Percentiles rank a stretch among this genome's conserved stretches.
Conservation (phyloP, 192 early-diverging fungal genomes). For the Podila verticillata region DNA sequence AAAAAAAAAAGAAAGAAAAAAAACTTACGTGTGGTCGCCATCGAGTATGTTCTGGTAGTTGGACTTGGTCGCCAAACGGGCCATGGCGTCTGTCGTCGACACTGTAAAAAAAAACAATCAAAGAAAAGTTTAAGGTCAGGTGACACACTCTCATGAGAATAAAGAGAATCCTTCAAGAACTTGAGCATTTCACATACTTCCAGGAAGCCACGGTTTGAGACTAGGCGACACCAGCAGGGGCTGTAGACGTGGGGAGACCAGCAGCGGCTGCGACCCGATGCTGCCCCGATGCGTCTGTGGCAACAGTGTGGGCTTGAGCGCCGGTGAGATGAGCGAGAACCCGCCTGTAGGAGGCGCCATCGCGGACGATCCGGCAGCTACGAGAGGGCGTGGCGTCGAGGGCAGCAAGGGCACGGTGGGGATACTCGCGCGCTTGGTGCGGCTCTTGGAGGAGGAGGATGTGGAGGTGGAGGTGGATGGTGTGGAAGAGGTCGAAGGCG, state of each 20-base stretch:
- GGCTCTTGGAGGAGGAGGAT: not conserved
- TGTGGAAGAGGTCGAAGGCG: conserved; percentile 2
- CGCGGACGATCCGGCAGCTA: conserved; percentile 5
- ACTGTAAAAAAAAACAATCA: conserved; percentile 14
- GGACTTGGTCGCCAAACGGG: conserved; percentile 60
- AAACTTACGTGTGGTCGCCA: conserved; percentile 82
- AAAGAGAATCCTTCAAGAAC: not conserved
- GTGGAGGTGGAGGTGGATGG: conserved; percentile 15
- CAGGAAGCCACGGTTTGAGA: conserved; percentile 54
- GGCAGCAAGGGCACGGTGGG: conserved; percentile 23
- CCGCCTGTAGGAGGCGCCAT: conserved; percentile 17
- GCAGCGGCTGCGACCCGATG: conserved; percentile 22
- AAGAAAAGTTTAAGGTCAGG: not conserved
- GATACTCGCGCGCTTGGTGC: not conserved
- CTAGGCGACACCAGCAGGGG: conserved; percentile 57
- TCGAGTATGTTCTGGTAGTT: conserved; percentile 91
- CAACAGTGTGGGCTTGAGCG: conserved; percentile 38
- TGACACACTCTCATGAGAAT: no score
- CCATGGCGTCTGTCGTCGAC: conserved; percentile 45
- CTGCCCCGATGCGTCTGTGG: conserved; percentile 45
- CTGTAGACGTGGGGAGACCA: conserved; percentile 31
- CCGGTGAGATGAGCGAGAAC: conserved; percentile 27
- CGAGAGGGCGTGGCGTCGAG: conserved; percentile 16
- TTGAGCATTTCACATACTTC: conserved; percentile 8
- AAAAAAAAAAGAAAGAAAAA: not conserved